Base-by-base conservation (phyloP, 805 yeast species). In the Metschnikowia dekortorum region DNA sequence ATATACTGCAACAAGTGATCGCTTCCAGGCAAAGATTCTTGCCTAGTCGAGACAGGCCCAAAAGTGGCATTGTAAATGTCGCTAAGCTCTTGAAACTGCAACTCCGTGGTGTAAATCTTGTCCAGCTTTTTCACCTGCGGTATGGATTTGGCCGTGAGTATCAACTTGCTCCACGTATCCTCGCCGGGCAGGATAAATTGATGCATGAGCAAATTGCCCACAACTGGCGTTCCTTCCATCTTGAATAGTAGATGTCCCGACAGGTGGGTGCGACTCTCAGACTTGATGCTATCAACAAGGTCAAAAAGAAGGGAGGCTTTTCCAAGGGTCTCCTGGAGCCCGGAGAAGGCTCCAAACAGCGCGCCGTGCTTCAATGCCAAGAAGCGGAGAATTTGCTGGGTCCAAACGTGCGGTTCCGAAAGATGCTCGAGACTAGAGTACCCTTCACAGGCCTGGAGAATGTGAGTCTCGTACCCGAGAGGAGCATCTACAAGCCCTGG, bases 91-190 rank as follows among this genome's bases (percentile, higher is more conserved):
- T 48, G 43, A 33, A 61, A 46, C 8, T 51, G 56, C 7, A 55
- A 56, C 8, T 58, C 57, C 14, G 63, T n/a, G 26, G 39, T 44
- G 28, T 41, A 42, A 22, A 50, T 42, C n/a, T 35, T 42, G 7
- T 28, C 34, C 44, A 39, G 44, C 16, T 45, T 28, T 13, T 39
- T 22, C 34, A 46, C 54, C 53, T 31, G 46, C 46, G 61, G 54
- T 28, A 65, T 48, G 48, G 73, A 52, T 42, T 62, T 59, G 16
- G 69, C 60, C 22, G 65, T 59, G 39, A 74, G 57, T 34, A 66
- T 58, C 29, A 84, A 82, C 55, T 81, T 76, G 18, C 71, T 70
- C 71, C 76, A 69, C 3, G 83, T 65, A 53, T 84, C 89, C 67
- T 75, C 68, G 0, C 79, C 82, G 6, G 52, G 49, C 0, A 85